Evolutionary conservation across 495 filamentous ascomycete species (phyloP).

Genomic region (Podospora conica): DNA sequence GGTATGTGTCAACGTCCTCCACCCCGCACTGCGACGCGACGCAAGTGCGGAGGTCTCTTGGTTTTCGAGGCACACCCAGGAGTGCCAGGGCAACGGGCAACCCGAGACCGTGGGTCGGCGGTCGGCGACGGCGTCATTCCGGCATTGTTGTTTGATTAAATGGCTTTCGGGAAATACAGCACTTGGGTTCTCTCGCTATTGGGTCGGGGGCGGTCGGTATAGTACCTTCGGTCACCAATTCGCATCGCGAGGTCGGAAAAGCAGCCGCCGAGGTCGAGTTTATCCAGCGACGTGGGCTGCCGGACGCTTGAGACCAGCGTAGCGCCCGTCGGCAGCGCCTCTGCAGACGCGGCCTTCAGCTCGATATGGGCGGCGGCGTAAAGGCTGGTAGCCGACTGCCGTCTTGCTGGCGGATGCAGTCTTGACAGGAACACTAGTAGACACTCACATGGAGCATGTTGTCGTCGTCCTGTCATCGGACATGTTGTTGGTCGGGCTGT

Average conservation of each 20-base stretch:
- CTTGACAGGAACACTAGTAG: not conserved
- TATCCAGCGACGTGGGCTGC: not conserved
- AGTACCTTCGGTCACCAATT: not conserved
- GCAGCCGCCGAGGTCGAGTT: not conserved
- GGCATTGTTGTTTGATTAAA: conserved; percentile 8
- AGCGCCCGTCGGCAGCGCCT: not conserved
- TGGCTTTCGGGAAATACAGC: not conserved
- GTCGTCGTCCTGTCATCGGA: not conserved
- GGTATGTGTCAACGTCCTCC: not conserved
- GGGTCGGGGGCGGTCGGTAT: not conserved
- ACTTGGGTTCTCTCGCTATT: not conserved
- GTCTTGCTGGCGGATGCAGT: not conserved
- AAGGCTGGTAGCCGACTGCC: not conserved
- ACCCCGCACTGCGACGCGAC: not conserved
- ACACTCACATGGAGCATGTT: not conserved
- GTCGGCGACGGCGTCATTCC: conserved; percentile 3
- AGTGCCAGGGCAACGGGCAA: not conserved
- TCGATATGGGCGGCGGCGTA: not conserved
- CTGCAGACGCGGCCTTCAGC: not conserved
- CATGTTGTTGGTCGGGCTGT: too few species aligned
- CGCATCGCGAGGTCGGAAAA: not conserved
- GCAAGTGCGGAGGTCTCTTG: not conserved
- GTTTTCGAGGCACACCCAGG: not conserved
- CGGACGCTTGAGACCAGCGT: not conserved
- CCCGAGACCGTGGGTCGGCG: conserved; percentile 1